Percentiles rank a stretch among this genome's conserved stretches.
Evolutionary conservation across 1,284 basidiomycete genomes (phyloP).

Genomic region (Trametes pubescens): DNA sequence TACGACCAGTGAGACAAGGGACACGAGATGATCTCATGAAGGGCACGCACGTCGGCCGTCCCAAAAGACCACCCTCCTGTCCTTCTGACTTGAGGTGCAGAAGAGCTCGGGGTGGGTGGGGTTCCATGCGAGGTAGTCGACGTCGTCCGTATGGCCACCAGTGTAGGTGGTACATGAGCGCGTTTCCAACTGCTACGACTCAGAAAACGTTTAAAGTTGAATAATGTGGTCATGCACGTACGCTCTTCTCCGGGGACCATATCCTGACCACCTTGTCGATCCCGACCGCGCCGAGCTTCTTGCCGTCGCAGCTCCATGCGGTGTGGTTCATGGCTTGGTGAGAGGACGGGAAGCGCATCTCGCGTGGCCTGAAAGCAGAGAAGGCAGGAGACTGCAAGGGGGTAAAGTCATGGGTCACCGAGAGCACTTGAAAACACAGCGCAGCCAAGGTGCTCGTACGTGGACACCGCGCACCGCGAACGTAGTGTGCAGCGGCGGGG

Average conservation of each 20-base stretch:
- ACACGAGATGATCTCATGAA: not conserved
- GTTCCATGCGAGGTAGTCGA: conserved; percentile 82
- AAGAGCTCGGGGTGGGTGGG: conserved; percentile 83
- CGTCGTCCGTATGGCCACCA: conserved; percentile 76
- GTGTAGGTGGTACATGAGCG: conserved; percentile 68
- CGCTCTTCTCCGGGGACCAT: conserved; percentile 79
- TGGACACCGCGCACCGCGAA: conserved; percentile 74
- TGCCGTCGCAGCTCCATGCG: conserved; percentile 84
- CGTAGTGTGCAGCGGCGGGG: conserved; percentile 74
- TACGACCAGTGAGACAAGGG: conserved; percentile 38
- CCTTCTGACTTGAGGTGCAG: conserved; percentile 78
- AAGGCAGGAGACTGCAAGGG: conserved; percentile 70
- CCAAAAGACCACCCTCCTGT: conserved; percentile 79
- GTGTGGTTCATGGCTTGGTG: conserved; percentile 74
- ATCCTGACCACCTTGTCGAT: conserved; percentile 79
- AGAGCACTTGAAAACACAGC: conserved; percentile 19
- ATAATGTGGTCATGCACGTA: conserved; percentile 38
- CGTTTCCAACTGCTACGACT: conserved; percentile 64
- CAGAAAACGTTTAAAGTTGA: not conserved
- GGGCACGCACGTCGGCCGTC: conserved; percentile 75
- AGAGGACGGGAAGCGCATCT: conserved; percentile 68
- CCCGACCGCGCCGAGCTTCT: conserved; percentile 78
- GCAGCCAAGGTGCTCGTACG: conserved; percentile 55
- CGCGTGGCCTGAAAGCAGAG: conserved; percentile 78
- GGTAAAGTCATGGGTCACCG: conserved; percentile 34